A percentile compares a stretch with the other conserved stretches of the same genome.
phyloP scores from a whole-genome alignment of 2,329 filamentous ascomycete species.

The Aspergillus sp. region DNA sequence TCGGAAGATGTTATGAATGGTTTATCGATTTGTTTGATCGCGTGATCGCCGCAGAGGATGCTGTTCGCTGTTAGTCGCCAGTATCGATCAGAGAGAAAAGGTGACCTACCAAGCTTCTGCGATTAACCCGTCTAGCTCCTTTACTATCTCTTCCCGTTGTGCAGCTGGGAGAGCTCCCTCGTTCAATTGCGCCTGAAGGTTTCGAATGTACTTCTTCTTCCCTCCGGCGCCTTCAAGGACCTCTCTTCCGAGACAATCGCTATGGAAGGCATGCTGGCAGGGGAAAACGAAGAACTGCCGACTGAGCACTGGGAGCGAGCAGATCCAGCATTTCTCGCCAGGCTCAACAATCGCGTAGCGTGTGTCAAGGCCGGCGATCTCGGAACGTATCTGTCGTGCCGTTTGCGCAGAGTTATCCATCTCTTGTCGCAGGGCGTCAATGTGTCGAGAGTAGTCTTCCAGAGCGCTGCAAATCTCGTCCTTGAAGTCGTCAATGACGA shows the following conservation, averaged over 20 bases:
- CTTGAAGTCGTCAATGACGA: constrained; percentile 98
- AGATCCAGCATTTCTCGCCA: constrained; percentile 91
- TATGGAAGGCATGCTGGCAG: constrained; percentile 97
- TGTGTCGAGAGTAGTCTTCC: constrained; percentile 90
- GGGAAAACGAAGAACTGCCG: constrained; percentile 98
- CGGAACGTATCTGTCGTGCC: constrained; percentile 85
- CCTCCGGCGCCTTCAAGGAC: constrained; percentile 82
- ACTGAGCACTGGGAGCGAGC: constrained; percentile 81
- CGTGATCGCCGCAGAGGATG: constrained; percentile 92
- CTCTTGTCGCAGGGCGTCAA: constrained; percentile 83
- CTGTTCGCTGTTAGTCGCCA: constrained; percentile 51
- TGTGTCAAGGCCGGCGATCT: constrained; percentile 82
- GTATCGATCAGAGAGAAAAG: constrained; percentile 13
- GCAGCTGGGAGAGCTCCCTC: constrained; percentile 72
- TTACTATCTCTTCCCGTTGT: constrained; percentile 79
- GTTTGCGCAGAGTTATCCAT: constrained; percentile 95
- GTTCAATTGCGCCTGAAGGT: constrained; percentile 82
- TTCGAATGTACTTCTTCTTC: constrained; percentile 77
- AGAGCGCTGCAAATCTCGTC: constrained; percentile 94
- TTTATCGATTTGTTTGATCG: constrained; percentile 91
- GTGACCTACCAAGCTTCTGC: constrained; percentile 79
- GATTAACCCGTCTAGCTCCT: constrained; percentile 88
- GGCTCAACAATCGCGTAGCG: constrained; percentile 97
- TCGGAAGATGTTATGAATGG: constrained; percentile 81
- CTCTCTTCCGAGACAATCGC: constrained; percentile 85